Evolutionary conservation across 768 basidiomycete species (phyloP).

Genomic region (Leccinum variicolor): DNA sequence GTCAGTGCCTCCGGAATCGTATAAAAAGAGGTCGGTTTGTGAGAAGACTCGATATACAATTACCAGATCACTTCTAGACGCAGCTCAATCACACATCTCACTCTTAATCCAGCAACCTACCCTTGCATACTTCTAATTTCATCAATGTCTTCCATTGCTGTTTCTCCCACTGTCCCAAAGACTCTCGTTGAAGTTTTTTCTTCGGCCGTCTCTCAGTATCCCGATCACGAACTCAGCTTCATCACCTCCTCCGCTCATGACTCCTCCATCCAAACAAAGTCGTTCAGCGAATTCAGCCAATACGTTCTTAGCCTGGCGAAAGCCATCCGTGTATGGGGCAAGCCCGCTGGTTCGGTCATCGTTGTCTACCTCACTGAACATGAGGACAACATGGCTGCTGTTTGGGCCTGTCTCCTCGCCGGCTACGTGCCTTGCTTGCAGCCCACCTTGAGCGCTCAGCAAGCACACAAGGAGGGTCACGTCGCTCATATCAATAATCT

Average conservation of each 20-base stretch:
- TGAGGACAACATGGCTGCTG: conserved; percentile 31
- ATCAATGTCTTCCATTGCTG: conserved; percentile 15
- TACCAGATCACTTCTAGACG: conserved; percentile 2
- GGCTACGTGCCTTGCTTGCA: conserved; percentile 31
- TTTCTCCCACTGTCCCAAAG: conserved; percentile 3
- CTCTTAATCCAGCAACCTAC: background rate
- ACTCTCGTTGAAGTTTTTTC: conserved; percentile 24
- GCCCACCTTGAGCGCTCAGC: conserved; percentile 32
- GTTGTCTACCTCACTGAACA: conserved; percentile 31
- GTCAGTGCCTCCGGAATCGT: background rate
- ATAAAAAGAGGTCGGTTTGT: conserved; percentile 19
- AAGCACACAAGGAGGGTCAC: conserved; percentile 29
- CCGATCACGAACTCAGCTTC: conserved; percentile 24
- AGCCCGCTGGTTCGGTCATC: conserved; percentile 24
- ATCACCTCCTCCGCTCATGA: conserved; percentile 30
- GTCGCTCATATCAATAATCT: conserved; percentile 27
- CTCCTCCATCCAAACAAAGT: conserved; percentile 24
- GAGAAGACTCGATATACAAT: conserved; percentile 1
- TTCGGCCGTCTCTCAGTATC: conserved; percentile 18
- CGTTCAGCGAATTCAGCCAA: conserved; percentile 21
- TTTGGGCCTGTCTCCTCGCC: conserved; percentile 31
- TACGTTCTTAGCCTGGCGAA: conserved; percentile 14
- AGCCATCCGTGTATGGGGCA: conserved; percentile 21
- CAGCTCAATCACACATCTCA: background rate
- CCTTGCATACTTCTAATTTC: background rate